Evolutionary conservation across 2,329 filamentous ascomycete genomes (phyloP).

Genomic region (Microthyrium microscopicum): DNA sequence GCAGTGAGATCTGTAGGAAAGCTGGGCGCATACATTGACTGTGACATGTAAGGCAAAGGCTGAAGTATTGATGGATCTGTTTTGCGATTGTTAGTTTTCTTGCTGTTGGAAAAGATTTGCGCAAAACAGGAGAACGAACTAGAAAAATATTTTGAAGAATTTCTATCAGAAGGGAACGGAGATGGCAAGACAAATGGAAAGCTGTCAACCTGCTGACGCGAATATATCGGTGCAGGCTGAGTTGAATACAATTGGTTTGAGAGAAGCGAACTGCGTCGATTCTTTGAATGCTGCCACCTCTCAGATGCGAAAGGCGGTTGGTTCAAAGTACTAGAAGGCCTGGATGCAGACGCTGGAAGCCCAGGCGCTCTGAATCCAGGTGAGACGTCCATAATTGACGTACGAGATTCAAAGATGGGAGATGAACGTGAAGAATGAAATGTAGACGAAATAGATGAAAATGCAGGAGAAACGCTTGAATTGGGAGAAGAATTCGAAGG

Average conservation of each 20-base stretch:
- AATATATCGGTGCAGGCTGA: constrained; percentile 7
- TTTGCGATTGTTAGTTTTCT: constrained; percentile 2
- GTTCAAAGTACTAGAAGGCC: constrained; percentile 6
- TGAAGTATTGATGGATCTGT: constrained; percentile 43
- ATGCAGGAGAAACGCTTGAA: background rate
- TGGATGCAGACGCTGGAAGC: constrained; percentile 9
- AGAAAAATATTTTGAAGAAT: constrained; percentile 16
- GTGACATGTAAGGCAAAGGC: no score
- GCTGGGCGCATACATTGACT: no score
- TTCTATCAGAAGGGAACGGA: constrained; percentile 10
- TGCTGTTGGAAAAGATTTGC: constrained; percentile 10
- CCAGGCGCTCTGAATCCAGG: constrained; percentile 4
- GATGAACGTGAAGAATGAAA: background rate
- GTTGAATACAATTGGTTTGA: constrained; percentile 14
- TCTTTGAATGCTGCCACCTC: constrained; percentile 1
- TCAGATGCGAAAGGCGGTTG: constrained; percentile 11
- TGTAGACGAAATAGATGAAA: constrained; percentile 3
- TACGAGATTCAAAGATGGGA: background rate
- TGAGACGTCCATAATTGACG: background rate
- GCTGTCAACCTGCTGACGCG: constrained; percentile 10
- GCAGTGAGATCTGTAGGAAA: constrained; percentile 23
- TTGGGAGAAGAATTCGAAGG: background rate
- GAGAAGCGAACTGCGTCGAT: constrained; percentile 6
- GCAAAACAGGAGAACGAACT: constrained; percentile 23
- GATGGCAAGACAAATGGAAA: constrained; percentile 11